Percentiles rank a stretch among this genome's conserved stretches.
These are phyloP conservation scores for Macrophomina tecta DNA, from an alignment of 2,329 filamentous ascomycete species.

Conservation along the genomic window DNA sequence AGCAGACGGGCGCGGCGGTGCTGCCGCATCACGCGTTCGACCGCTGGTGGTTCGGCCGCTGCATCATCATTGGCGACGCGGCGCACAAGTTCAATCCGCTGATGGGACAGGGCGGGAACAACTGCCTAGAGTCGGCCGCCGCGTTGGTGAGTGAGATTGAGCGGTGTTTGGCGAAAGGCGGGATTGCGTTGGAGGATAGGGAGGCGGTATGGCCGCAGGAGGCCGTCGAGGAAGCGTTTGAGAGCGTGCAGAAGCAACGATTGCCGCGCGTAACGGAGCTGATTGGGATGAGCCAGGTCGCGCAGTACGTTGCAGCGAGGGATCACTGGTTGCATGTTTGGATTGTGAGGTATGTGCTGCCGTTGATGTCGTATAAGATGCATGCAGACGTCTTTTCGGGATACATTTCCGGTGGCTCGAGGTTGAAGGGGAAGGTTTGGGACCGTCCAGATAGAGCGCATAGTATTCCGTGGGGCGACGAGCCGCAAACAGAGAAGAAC, in stretches of 20 bases:
- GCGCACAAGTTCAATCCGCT: conserved; percentile 37
- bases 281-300: not conserved
- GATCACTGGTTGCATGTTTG: not conserved
- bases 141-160: conserved; percentile 26
- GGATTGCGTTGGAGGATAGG: not conserved
- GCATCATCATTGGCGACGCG: conserved; percentile 50
- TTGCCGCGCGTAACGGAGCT: not conserved
- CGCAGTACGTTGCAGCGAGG: not conserved
- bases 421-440: not conserved
- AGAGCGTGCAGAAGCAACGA: not conserved
- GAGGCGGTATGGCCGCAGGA: not conserved
- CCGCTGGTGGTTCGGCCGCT: conserved; percentile 47
- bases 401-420: not conserved
- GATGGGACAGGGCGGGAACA: not conserved
- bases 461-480: not conserved
- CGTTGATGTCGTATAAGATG: not conserved
- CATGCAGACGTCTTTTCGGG: not conserved
- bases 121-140: not conserved
- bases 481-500: not conserved
- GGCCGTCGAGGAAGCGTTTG: too few species aligned
- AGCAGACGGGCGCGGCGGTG: conserved; percentile 31
- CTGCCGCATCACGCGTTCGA: conserved; percentile 47
- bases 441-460: not conserved
- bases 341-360: not conserved
- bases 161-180: not conserved